Conservation (phyloP, 2,329 filamentous ascomycete genomes). For the Pseudogymnoascus verrucosus region DNA sequence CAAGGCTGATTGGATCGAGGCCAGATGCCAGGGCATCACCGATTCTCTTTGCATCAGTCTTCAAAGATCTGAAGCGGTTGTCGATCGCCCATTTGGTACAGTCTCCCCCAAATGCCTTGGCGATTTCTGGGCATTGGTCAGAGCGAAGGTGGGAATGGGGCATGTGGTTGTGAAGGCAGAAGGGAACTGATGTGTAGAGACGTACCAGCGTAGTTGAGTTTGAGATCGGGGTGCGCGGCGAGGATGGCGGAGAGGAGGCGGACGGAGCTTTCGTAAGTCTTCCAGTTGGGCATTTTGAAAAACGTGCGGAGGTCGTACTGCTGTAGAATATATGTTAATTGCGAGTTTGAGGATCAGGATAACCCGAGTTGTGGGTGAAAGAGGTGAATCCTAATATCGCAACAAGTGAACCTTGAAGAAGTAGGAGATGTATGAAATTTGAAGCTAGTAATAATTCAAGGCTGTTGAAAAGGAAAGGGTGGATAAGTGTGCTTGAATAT, state of each 20-base stretch:
- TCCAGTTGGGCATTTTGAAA: slow-evolving; percentile 48
- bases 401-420: not conserved
- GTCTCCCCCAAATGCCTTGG: slow-evolving; percentile 26
- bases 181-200: slow-evolving; percentile 12
- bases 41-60: slow-evolving; percentile 32
- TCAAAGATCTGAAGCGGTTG: slow-evolving; percentile 34
- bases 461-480: not conserved
- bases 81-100: slow-evolving; percentile 30
- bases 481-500: not conserved
- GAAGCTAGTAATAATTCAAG: not conserved
- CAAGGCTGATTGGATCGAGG: slow-evolving; percentile 30
- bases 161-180: slow-evolving; percentile 12
- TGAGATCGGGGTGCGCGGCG: slow-evolving; percentile 45
- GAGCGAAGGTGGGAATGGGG: not conserved
- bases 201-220: slow-evolving; percentile 56
- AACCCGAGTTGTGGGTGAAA: not conserved
- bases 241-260: slow-evolving; percentile 55
- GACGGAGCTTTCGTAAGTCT: slow-evolving; percentile 49
- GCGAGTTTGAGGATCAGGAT: not conserved
- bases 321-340: not conserved
- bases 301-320: not conserved
- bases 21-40: slow-evolving; percentile 22
- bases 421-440: not conserved
- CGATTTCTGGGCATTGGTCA: slow-evolving; percentile 16
- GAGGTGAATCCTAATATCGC: not conserved